A percentile compares a stretch with the other conserved stretches of the same genome.
phyloP scores from a whole-genome alignment of 2,329 filamentous ascomycete species.

The Fusarium sp. region DNA sequence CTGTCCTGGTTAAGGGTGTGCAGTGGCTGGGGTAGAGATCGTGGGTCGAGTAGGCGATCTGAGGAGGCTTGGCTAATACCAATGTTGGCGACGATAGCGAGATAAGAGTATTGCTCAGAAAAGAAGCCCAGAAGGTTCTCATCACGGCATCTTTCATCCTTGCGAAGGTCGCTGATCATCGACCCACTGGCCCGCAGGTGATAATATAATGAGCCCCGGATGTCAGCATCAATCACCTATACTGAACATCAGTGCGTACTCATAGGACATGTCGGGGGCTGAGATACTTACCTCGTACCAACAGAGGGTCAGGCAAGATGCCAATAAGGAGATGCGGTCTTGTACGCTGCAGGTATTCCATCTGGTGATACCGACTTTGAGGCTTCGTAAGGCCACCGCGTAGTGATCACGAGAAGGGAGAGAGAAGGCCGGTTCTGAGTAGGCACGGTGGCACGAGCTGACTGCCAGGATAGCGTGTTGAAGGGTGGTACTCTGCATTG shows the following conservation, averaged over 20 bases:
- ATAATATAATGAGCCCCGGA: constrained; percentile 4
- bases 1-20: background rate
- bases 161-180: background rate
- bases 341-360: background rate
- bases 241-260: background rate
- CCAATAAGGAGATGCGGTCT: background rate
- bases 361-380: constrained; percentile 1
- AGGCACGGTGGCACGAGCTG: constrained; percentile 7
- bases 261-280: too few species aligned
- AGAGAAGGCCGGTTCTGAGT: background rate
- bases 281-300: constrained; percentile 5
- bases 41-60: background rate
- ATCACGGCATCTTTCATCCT: background rate
- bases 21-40: background rate
- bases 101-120: constrained; percentile 6
- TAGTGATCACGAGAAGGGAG: background rate
- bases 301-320: background rate
- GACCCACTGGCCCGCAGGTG: background rate
- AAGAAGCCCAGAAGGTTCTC: background rate
- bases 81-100: constrained; percentile 10
- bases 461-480: constrained; percentile 13
- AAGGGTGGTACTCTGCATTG: background rate
- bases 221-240: constrained; percentile 12
- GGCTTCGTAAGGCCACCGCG: background rate
- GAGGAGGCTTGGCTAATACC: background rate